These are phyloP conservation scores for Fraxinus sp. DNA, from an alignment of 305 asterid genomes.

Conservation along the genomic window DNA sequence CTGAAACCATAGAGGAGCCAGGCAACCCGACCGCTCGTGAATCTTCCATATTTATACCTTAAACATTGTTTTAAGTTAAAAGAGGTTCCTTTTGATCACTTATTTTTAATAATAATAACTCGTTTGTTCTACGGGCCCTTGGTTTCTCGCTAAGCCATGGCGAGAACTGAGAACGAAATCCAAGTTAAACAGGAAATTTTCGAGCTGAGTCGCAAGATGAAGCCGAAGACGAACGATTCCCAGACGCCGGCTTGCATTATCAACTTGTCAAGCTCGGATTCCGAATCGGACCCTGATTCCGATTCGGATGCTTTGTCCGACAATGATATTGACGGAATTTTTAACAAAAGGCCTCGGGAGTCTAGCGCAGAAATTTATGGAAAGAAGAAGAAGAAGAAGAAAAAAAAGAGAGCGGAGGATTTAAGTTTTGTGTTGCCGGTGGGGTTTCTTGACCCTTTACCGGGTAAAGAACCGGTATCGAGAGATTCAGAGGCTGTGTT, in stretches of 20 bases:
- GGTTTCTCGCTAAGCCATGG: background rate
- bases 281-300: conserved; percentile 37
- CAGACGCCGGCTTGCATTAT: conserved; percentile 24
- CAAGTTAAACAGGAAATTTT: conserved; percentile 36
- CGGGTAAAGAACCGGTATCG: conserved; percentile 28
- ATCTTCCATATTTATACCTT: background rate
- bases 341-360: conserved; percentile 22
- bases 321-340: conserved; percentile 4
- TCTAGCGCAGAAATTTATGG: conserved; percentile 18
- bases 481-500: conserved; percentile 21
- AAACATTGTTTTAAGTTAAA: background rate
- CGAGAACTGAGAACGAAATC: conserved; percentile 14
- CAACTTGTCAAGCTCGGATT: conserved; percentile 43
- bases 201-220: conserved; percentile 16
- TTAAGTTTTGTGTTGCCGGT: conserved; percentile 48
- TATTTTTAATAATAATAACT: background rate
- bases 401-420: conserved; percentile 29
- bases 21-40: background rate
- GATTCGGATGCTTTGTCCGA: conserved; percentile 24
- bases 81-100: background rate
- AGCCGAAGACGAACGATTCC: background rate
- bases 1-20: background rate
- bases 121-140: background rate
- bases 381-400: conserved; percentile 33
- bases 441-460: conserved; percentile 77